Conservation (phyloP, 306 rosid species). For the Vigna nakashimae region DNA sequence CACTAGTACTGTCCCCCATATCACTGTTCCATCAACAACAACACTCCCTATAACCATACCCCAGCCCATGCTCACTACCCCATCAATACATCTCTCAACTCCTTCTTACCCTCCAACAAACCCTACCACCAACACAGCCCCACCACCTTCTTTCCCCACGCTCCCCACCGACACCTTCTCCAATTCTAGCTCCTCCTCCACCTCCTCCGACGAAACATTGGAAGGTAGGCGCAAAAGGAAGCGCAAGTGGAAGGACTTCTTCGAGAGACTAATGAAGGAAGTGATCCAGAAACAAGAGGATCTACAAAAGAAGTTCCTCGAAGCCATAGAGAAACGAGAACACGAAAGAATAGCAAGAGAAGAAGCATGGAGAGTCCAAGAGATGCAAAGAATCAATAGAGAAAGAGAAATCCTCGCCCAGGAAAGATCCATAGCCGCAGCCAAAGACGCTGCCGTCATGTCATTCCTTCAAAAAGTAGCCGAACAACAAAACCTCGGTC, state of each 20-base stretch:
- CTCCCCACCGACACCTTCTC: slow-evolving; percentile 55
- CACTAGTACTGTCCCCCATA: slow-evolving; percentile 28
- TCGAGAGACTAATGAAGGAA: slow-evolving; percentile 71
- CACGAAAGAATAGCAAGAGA: slow-evolving; percentile 70
- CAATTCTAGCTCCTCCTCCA: slow-evolving; percentile 72
- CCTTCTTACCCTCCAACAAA: slow-evolving; percentile 50
- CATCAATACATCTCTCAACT: slow-evolving; percentile 41
- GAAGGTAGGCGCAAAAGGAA: slow-evolving; percentile 64
- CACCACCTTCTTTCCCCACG: slow-evolving; percentile 36
- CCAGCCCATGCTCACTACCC: slow-evolving; percentile 44
- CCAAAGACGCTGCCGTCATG: slow-evolving; percentile 79
- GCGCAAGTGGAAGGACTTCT: slow-evolving; percentile 91
- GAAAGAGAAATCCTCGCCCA: slow-evolving; percentile 80
- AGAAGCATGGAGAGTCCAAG: slow-evolving; percentile 88
- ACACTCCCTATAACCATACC: slow-evolving; percentile 44
- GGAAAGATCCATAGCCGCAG: slow-evolving; percentile 70
- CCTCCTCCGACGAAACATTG: slow-evolving; percentile 69
- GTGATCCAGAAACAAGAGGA: slow-evolving; percentile 83
- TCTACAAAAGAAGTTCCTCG: slow-evolving; percentile 71
- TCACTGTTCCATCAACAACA: slow-evolving; percentile 66
- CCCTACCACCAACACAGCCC: slow-evolving; percentile 44
- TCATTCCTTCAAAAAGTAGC: slow-evolving; percentile 76
- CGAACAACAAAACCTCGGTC: slow-evolving; percentile 58
- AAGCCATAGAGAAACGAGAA: slow-evolving; percentile 83
- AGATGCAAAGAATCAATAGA: slow-evolving; percentile 63